These are phyloP conservation scores for Daldinia grandis DNA, from an alignment of 495 filamentous ascomycete species.

Conservation along the genomic window DNA sequence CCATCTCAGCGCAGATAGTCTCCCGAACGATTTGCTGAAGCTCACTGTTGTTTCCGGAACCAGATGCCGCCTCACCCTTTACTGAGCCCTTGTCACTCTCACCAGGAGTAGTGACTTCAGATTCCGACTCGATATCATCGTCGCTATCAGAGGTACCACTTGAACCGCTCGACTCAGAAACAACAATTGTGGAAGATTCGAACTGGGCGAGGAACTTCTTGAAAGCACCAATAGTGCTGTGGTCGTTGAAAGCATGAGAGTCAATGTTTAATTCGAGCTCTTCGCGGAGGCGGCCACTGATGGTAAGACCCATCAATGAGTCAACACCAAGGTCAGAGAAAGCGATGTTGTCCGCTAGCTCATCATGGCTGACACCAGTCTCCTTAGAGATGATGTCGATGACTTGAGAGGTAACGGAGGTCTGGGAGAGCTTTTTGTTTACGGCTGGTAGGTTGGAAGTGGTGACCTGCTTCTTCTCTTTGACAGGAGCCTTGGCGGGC, in stretches of 20 bases:
- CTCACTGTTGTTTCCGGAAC: slow-evolving; percentile 48
- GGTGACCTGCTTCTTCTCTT: slow-evolving; percentile 56
- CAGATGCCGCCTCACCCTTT: slow-evolving; percentile 49
- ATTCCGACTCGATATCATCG: slow-evolving; percentile 55
- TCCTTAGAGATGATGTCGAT: slow-evolving; percentile 73
- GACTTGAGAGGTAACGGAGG: slow-evolving; percentile 54
- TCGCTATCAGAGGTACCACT: slow-evolving; percentile 51
- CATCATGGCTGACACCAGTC: slow-evolving; percentile 67
- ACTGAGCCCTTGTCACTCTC: slow-evolving; percentile 55
- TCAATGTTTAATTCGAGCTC: slow-evolving; percentile 66
- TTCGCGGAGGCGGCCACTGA: slow-evolving; percentile 63
- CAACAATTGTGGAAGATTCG: slow-evolving; percentile 47
- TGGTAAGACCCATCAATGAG: slow-evolving; percentile 65
- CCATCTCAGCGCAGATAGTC: slow-evolving; percentile 74
- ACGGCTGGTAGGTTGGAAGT: slow-evolving; percentile 53
- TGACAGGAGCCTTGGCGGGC: slow-evolving; percentile 51
- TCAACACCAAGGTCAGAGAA: slow-evolving; percentile 69
- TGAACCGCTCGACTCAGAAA: slow-evolving; percentile 46
- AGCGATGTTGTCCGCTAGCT: slow-evolving; percentile 64
- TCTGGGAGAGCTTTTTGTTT: slow-evolving; percentile 50
- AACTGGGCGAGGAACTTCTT: slow-evolving; percentile 64
- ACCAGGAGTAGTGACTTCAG: slow-evolving; percentile 58
- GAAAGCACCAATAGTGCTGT: slow-evolving; percentile 66
- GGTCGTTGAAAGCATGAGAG: slow-evolving; percentile 61
- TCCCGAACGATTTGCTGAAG: slow-evolving; percentile 62